Percentiles rank a stretch among this genome's conserved stretches.
Evolutionary conservation across 768 basidiomycete genomes (phyloP).

Genomic region (Amanita fuliginea): DNA sequence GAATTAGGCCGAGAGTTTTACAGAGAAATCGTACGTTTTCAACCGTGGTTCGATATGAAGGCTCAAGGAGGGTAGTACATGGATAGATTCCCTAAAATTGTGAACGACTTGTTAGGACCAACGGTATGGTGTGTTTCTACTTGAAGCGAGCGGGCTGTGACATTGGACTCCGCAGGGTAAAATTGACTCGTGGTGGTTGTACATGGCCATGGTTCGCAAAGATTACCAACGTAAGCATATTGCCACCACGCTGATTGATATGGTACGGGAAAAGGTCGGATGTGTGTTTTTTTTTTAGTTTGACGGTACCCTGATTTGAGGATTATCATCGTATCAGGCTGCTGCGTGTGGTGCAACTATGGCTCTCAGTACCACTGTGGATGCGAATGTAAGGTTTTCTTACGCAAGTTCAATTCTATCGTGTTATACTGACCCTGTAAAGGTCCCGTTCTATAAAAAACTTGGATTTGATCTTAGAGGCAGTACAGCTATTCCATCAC

Average conservation of each 20-base stretch:
- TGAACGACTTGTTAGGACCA: slow-evolving; percentile 13
- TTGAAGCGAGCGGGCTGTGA: neutral
- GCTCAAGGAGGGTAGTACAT: slow-evolving; percentile 11
- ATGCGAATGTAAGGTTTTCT: slow-evolving; percentile 14
- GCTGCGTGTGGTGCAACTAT: slow-evolving; percentile 8
- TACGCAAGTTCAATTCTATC: neutral
- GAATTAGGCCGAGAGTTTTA: slow-evolving; percentile 15
- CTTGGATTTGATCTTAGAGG: slow-evolving; percentile 12
- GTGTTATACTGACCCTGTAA: neutral
- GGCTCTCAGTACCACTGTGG: slow-evolving; percentile 12
- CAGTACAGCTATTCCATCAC: slow-evolving; percentile 14
- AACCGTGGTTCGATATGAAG: neutral
- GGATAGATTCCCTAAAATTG: slow-evolving; percentile 12
- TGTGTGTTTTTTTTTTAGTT: neutral
- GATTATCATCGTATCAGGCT: slow-evolving; percentile 8
- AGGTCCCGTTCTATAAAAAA: slow-evolving; percentile 14
- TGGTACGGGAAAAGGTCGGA: slow-evolving; percentile 17
- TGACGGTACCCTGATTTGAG: neutral
- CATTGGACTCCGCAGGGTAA: slow-evolving; percentile 13
- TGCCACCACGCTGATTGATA: slow-evolving; percentile 14
- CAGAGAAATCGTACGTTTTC: slow-evolving; percentile 11
- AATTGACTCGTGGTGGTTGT: slow-evolving; percentile 18
- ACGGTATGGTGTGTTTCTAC: slow-evolving; percentile 8
- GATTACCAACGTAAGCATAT: slow-evolving; percentile 17
- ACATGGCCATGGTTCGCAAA: slow-evolving; percentile 16